Conservation (phyloP, 192 early-diverging fungal genomes). For the Ambispora gerdemannii region DNA sequence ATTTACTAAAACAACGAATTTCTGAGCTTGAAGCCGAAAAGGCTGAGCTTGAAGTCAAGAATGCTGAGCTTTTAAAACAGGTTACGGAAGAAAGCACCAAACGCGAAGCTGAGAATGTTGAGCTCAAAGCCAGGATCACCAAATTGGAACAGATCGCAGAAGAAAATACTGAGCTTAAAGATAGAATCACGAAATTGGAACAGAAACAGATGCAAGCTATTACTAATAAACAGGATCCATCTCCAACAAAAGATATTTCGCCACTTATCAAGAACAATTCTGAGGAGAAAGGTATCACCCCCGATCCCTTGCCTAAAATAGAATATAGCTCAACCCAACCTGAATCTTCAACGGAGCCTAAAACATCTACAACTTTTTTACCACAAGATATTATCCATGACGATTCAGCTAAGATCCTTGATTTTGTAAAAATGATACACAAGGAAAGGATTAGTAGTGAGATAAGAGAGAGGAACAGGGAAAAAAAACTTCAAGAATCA, state of each 20-base stretch:
- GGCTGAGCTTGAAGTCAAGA: not conserved
- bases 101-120: too few relatives aligned
- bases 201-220: too few relatives aligned
- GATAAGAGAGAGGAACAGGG: too few relatives aligned
- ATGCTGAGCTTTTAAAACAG: too few relatives aligned
- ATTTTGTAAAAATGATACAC: slow-evolving; percentile 17
- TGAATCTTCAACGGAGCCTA: slow-evolving; percentile 25
- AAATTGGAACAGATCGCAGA: slow-evolving; percentile 6
- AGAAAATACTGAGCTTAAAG: too few relatives aligned
- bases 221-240: too few relatives aligned
- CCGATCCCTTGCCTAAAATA: slow-evolving; percentile 24
- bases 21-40: not conserved
- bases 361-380: too few relatives aligned
- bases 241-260: too few relatives aligned
- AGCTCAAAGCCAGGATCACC: too few relatives aligned
- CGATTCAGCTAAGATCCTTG: slow-evolving; percentile 19
- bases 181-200: too few relatives aligned
- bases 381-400: slow-evolving; percentile 22
- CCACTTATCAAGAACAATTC: slow-evolving; percentile 16
- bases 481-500: slow-evolving; percentile 27
- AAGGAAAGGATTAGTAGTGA: slow-evolving; percentile 24
- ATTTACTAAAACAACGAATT: too few relatives aligned
- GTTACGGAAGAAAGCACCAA: too few relatives aligned
- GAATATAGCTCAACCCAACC: not conserved
- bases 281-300: slow-evolving; percentile 21